Conservation (phyloP, 306 rosid genomes). For the Prunus padus region DNA sequence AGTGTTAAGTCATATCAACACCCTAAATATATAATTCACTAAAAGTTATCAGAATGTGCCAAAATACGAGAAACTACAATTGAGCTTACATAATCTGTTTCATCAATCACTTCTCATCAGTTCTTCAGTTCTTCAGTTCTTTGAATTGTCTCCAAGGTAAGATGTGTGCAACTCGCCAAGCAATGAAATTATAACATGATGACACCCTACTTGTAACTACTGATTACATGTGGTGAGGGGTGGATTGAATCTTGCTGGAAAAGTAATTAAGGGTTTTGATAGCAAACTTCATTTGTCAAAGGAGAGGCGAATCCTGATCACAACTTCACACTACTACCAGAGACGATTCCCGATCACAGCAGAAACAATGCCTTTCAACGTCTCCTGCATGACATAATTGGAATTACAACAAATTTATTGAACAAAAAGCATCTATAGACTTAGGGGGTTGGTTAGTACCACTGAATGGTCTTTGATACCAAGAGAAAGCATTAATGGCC, state of each 20-base stretch:
- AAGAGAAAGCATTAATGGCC: conserved; percentile 74
- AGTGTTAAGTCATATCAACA: neutral
- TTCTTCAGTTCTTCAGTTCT: neutral
- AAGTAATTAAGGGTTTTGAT: neutral
- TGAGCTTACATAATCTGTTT: neutral
- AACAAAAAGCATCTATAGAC: neutral
- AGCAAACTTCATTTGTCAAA: neutral
- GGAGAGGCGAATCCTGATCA: conserved; percentile 50
- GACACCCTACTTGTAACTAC: too few species aligned
- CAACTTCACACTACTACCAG: conserved; percentile 53
- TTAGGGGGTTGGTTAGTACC: conserved; percentile 31
- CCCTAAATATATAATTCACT: too few species aligned
- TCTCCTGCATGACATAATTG: conserved; percentile 56
- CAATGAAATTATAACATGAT: neutral
- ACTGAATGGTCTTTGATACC: conserved; percentile 88
- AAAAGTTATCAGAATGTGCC: too few species aligned
- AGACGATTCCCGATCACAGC: conserved; percentile 63
- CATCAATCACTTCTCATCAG: neutral
- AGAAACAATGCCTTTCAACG: conserved; percentile 66
- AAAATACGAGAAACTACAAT: too few species aligned
- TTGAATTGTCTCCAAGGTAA: too few species aligned
- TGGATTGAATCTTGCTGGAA: neutral
- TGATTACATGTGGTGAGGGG: neutral
- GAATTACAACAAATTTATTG: neutral
- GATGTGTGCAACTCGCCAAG: too few species aligned